A percentile compares a stretch with the other conserved stretches of the same genome.
Evolutionary conservation across 2,329 filamentous ascomycete genomes (phyloP).

Genomic region (Paramyrothecium sp.): DNA sequence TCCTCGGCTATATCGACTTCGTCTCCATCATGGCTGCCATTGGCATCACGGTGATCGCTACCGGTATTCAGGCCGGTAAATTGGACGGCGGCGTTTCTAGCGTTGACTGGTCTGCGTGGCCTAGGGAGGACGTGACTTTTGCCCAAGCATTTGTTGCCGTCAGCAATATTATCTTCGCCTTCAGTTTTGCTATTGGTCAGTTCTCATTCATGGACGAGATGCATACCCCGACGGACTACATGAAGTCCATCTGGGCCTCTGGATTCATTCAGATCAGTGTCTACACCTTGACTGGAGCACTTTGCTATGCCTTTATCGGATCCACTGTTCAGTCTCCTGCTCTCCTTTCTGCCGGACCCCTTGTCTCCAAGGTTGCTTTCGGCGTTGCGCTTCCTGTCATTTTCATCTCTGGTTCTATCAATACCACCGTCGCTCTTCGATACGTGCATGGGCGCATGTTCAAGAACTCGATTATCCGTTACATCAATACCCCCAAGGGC

Average conservation of each 20-base stretch:
- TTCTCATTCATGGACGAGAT: slow-evolving; percentile 44
- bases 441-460: slow-evolving; percentile 37
- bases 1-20: slow-evolving; percentile 48
- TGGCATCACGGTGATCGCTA: slow-evolving; percentile 59
- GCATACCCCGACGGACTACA: slow-evolving; percentile 36
- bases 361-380: slow-evolving; percentile 61
- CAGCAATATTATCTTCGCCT: slow-evolving; percentile 66
- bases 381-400: slow-evolving; percentile 66
- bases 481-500: slow-evolving; percentile 36
- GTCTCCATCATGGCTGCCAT: slow-evolving; percentile 59
- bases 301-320: slow-evolving; percentile 66
- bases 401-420: slow-evolving; percentile 66
- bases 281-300: slow-evolving; percentile 60
- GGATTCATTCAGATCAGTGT: slow-evolving; percentile 56
- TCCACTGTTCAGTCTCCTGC: slow-evolving; percentile 59
- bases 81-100: slow-evolving; percentile 12
- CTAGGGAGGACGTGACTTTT: slow-evolving; percentile 37
- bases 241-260: slow-evolving; percentile 52
- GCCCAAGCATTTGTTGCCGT: slow-evolving; percentile 53
- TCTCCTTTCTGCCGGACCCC: slow-evolving; percentile 55
- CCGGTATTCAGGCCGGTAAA: slow-evolving; percentile 41
- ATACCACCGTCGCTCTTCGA: slow-evolving; percentile 38
- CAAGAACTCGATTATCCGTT: slow-evolving; percentile 31
- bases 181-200: slow-evolving; percentile 45
- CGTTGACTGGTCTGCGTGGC: slow-evolving; percentile 33